A percentile compares a stretch with the other conserved stretches of the same genome.
phyloP scores from a whole-genome alignment of 352 stramenopile species.

The Globisporangium cederbergense region DNA sequence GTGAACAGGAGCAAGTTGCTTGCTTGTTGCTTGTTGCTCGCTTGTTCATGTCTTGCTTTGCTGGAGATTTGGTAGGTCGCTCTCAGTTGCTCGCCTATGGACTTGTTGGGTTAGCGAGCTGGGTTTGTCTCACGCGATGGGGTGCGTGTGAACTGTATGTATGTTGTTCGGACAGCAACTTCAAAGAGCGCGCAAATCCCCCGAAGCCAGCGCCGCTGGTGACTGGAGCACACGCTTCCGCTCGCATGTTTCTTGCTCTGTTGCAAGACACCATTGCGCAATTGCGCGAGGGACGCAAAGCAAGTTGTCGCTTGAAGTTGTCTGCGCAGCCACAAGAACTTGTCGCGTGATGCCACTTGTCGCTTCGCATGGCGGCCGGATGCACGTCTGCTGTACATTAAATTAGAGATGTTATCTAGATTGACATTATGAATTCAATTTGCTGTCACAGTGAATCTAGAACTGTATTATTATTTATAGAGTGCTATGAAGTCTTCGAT shows the following conservation, averaged over 20 bases:
- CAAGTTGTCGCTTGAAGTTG: not conserved
- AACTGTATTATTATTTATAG: no score
- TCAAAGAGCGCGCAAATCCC: slow-evolving; percentile 1
- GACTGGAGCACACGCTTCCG: not conserved
- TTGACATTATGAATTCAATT: no score
- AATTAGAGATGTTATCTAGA: no score
- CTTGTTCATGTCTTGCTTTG: not conserved
- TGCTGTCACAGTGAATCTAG: no score
- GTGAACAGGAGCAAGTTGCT: not conserved
- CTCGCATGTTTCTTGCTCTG: not conserved
- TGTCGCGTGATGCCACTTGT: not conserved
- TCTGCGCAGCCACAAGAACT: slow-evolving; percentile 4
- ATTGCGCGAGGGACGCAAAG: not conserved
- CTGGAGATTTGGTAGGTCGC: no score
- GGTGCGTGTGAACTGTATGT: slow-evolving; percentile 3
- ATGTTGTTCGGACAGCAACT: not conserved
- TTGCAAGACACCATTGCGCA: no score
- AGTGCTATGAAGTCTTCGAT: no score
- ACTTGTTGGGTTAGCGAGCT: not conserved
- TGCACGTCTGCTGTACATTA: no score
- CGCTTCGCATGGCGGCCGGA: no score
- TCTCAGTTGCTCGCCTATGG: not conserved
- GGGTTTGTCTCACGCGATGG: slow-evolving; percentile 6
- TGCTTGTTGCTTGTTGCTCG: not conserved
- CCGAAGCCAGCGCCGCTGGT: not conserved